A percentile compares a stretch with the other conserved stretches of the same genome.
These are phyloP conservation scores for Leccinum griseonigrum DNA, from an alignment of 1,284 basidiomycete genomes.

Conservation along the genomic window DNA sequence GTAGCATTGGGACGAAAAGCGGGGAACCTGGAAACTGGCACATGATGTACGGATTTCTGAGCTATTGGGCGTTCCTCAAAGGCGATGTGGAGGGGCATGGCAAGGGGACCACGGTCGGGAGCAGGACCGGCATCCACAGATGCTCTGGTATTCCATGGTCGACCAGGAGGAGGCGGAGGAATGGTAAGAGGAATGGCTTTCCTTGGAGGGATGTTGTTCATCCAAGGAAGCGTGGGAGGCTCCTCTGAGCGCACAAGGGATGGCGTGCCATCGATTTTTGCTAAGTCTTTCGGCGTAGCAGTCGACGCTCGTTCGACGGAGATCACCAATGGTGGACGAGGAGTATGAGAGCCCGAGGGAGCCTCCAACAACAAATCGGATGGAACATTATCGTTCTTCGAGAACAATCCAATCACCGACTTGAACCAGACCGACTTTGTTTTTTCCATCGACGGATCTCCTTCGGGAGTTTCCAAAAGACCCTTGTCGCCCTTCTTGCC, in stretches of 20 bases:
- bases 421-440: conserved; percentile 30
- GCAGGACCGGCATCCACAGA: conserved; percentile 26
- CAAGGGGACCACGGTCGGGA: conserved; percentile 30
- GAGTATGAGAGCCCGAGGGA: conserved; percentile 11
- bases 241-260: conserved; percentile 28
- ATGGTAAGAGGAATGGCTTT: conserved; percentile 26
- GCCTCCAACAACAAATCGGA: conserved; percentile 25
- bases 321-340: conserved; percentile 44
- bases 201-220: conserved; percentile 33
- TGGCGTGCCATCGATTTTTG: conserved; percentile 33
- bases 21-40: conserved; percentile 16
- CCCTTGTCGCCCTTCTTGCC: conserved; percentile 37
- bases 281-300: conserved; percentile 27
- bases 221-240: conserved; percentile 37
- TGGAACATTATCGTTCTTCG: conserved; percentile 9
- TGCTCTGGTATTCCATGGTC: conserved; percentile 32
- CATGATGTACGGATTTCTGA: conserved; percentile 23
- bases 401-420: conserved; percentile 22
- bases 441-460: conserved; percentile 16
- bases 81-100: conserved; percentile 57
- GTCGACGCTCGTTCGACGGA: conserved; percentile 38
- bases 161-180: conserved; percentile 29
- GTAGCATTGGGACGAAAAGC: conserved; percentile 4
- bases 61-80: conserved; percentile 34
- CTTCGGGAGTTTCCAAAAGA: conserved; percentile 30